Base-by-base conservation (phyloP, 345 rosid genomes). In the Eutrema yunnanense region DNA sequence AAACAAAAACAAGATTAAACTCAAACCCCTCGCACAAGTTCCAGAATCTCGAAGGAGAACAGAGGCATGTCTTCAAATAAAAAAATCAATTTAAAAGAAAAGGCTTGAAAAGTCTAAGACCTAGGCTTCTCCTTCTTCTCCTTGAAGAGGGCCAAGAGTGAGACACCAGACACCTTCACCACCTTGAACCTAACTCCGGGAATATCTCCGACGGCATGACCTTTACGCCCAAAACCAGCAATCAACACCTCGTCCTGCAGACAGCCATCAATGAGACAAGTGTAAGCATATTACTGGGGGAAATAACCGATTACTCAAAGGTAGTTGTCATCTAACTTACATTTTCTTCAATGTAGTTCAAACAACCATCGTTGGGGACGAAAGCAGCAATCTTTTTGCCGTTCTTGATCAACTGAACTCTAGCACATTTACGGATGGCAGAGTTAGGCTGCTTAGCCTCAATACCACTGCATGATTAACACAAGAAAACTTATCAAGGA, bases 401-500 rank as follows among this genome's bases (percentile, higher is more conserved):
- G 27, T 94, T 94, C 77, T 94, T 94, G 80, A 94, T 94, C 44
- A 91, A 72, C 77, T 94, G 99, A 73, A 91, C 99, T 62, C 97
- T 81, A 57, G 97, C 97, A 83, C 97, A 94, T 52, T 94, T 91
- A 58, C 97, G 80, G 79, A 94, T 94, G 48, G 97, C 99, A 82
- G 99, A 94, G 83, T 94, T 94, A 4, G 99, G 99, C 88, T 89
- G 96, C 85, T 94, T 94, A 47, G 97, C 99, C 74, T 92, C 96
- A 82, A 90, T 92, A 67, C 99, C 97, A 9, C 97, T 91, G 89
- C 78, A 75, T 4, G 49, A 44, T 53, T 3, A 64, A 2, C 57
- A 64, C 16, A 37, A 64, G 7, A 63, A 4, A 62, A 52, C 9
- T 16, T 22, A 46, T 44, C 38, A 41, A 40, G 30, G 26, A 61